Evolutionary conservation across 192 early-diverging fungal species (phyloP).

Genomic region (Podila minutissima): DNA sequence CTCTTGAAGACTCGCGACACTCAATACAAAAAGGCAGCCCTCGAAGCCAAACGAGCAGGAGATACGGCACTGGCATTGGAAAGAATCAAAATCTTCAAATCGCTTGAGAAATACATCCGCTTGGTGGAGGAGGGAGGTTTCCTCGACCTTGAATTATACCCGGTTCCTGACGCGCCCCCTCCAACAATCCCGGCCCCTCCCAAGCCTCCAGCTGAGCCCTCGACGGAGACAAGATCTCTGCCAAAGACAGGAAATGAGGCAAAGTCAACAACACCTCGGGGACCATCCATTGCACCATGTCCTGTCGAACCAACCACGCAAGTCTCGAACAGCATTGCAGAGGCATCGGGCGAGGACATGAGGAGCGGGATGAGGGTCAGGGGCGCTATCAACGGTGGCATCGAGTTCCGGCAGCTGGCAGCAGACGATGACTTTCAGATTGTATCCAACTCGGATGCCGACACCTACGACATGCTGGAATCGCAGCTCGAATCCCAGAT

Average conservation of each 20-base stretch:
- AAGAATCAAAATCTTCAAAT: constrained; percentile 50
- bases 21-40: constrained; percentile 61
- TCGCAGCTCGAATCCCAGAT: constrained; percentile 65
- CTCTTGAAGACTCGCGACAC: constrained; percentile 52
- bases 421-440: constrained; percentile 45
- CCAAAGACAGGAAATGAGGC: not conserved
- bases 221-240: not conserved
- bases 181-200: constrained; percentile 7
- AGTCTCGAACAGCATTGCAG: constrained; percentile 38
- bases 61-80: constrained; percentile 57
- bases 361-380: constrained; percentile 12
- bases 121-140: constrained; percentile 35
- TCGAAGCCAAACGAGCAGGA: constrained; percentile 58
- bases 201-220: not conserved
- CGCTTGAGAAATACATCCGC: constrained; percentile 53
- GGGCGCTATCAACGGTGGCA: constrained; percentile 8
- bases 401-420: constrained; percentile 30
- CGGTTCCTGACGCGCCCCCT: constrained; percentile 25
- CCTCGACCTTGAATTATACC: constrained; percentile 37
- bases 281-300: constrained; percentile 17
- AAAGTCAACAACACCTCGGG: constrained; percentile 4
- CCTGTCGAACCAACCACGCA: constrained; percentile 42
- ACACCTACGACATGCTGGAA: constrained; percentile 58
- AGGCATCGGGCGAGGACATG: constrained; percentile 26
- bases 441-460: constrained; percentile 47